Evolutionary conservation across 177 flowering plant genomes (phyloP), one percentile per base, ranked within the genome.

Genomic region (Tripterygium wilfordii): DNA sequence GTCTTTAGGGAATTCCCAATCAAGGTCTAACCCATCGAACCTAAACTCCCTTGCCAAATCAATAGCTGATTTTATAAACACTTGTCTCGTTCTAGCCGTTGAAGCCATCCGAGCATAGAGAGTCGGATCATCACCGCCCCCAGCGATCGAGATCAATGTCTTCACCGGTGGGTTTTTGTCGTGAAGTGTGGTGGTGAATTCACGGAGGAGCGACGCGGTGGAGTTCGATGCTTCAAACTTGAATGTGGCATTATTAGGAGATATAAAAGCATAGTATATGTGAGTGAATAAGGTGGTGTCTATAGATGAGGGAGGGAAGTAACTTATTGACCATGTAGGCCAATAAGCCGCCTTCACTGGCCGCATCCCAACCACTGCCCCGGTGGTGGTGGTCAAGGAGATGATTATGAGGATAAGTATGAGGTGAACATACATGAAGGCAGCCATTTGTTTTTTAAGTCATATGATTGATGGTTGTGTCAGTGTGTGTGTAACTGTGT

Each of bases 221-320:
- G 66, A 21, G 10, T 57, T 25, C 0, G 69, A 36, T 42, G 72
- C 31, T 1, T 51, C 49, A 28, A 80, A 53, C 33, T 62, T 49
- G 55, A 29, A 77, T 0, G 78, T 65, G 4, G 16, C 20, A 30
- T 45, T 22, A 45, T 56, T 58, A 4, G 74, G 70, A 8, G 17
- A 8, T 12, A 71, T 54, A 51, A 80, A 78, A 7, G 89, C 88
- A 40, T 71, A 77, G 57, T 36, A 67, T 24, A 82, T 29, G 58
- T 79, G 89, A 4, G 80, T 75, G 74, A 79, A 79, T 23, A 57
- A 53, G 4, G 73, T 30, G 1, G 85, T 77, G 23, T 74, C 61
- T 2, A 75, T 71, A 42, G 57, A 12, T 0, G 81, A 65, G 1
- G 79, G 65, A 2, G 79, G 69, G 14, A 66, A 57, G 8, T 10